phyloP scores from a whole-genome alignment of 139 green algal species.

The Chlamydomonas sphaeroides region DNA sequence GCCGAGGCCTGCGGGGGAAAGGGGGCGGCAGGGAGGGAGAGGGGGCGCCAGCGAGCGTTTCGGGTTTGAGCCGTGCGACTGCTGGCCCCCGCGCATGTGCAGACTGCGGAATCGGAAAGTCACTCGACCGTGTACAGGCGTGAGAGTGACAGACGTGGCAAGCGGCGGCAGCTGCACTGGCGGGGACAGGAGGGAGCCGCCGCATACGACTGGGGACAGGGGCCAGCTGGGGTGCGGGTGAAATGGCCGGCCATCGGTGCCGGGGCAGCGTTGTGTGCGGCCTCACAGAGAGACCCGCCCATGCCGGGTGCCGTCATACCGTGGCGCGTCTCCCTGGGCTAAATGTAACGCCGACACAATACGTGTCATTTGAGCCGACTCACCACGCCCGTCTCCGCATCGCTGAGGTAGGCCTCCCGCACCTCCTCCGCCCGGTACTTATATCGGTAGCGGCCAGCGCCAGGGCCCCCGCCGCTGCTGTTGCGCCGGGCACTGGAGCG shows the following conservation, averaged over 20 bases:
- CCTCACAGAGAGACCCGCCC: no score
- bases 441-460: neutral
- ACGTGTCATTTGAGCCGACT: neutral
- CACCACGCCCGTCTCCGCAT: conserved; percentile 41
- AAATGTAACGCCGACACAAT: neutral
- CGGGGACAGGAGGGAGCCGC: no score
- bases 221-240: no score
- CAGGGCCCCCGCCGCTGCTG: neutral
- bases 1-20: conserved; percentile 37
- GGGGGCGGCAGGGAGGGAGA: neutral
- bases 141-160: no score
- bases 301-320: no score
- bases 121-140: neutral
- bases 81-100: neutral
- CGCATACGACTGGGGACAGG: no score
- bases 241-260: neutral
- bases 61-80: neutral
- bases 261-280: neutral
- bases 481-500: no score
- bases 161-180: no score
- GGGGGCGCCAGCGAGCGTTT: neutral
- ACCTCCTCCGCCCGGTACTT: conserved; percentile 31
- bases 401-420: conserved; percentile 40
- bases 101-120: neutral
- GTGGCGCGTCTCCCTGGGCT: neutral